These are phyloP conservation scores for Akanthomyces uredinophilus DNA, from an alignment of 2,329 filamentous ascomycete species.

Conservation along the genomic window DNA sequence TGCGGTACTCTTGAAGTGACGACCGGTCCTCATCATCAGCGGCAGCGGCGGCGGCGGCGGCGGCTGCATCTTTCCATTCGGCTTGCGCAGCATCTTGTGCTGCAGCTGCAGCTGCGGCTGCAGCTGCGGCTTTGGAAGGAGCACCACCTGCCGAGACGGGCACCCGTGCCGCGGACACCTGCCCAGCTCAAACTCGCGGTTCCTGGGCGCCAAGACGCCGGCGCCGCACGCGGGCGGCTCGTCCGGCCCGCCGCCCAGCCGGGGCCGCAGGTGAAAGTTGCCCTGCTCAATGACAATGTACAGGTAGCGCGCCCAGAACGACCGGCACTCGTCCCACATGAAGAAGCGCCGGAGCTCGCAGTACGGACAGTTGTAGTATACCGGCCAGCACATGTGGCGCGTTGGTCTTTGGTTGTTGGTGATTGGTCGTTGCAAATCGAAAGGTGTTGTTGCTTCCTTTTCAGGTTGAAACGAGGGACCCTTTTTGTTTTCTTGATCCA, in stretches of 20 bases:
- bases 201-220: neutral
- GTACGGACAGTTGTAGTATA: neutral
- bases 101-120: neutral
- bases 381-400: neutral
- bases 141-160: neutral
- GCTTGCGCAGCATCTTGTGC: neutral
- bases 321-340: conserved; percentile 8
- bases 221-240: neutral
- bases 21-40: no score
- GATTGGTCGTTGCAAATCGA: no score
- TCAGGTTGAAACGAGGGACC: no score
- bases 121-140: neutral
- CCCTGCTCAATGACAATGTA: conserved; percentile 7
- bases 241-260: neutral
- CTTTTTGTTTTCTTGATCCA: neutral
- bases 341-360: conserved; percentile 7
- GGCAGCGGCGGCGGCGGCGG: neutral
- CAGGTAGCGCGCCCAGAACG: conserved; percentile 8
- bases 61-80: neutral
- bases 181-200: neutral
- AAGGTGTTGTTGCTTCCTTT: no score
- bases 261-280: conserved; percentile 5
- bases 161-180: neutral
- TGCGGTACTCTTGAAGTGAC: no score
- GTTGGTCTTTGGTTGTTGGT: no score